Evolutionary conservation across 2,329 filamentous ascomycete species (phyloP), one percentile per base, ranked within the genome.

Genomic region (Proliferodiscus dingleyae): DNA sequence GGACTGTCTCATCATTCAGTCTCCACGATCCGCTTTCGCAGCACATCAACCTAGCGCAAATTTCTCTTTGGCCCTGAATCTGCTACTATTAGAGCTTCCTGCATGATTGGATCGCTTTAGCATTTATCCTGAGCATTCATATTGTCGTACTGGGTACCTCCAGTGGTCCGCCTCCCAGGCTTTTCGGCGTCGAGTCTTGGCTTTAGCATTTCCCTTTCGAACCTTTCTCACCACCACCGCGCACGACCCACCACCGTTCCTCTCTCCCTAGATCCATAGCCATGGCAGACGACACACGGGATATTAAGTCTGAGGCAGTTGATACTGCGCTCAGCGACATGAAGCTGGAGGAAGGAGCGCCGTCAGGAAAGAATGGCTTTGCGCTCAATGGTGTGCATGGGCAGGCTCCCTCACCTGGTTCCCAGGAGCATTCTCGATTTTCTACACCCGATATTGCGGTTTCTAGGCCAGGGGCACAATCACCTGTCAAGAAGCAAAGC

Each of bases 261-360:
- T 30, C 34, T 13, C 19, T 41, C 23, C 16, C 23, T 19, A 44
- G 38, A 8, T 40, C 37, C 28, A 46, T 39, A 38, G 42, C 38
- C 50, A 65, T 64, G 62, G 59, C 58, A 43, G 59, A 60, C 13
- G 56, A 62, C 37, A 56, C 48, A 32, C 45, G 50, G 37, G 54
- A 57, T 29, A 45, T 48, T 10, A 58, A 58, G 45, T 40, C 56
- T 21, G 60, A 58, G 41, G 54, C 52, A 19, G 60, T 64, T 22
- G 59, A 64, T 43, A 45, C 54, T 37, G 61, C 59, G 33, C 54
- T 64, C 13, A 47, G 54, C 32, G 60, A 58, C n/a, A 63, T 65
- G 61, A 64, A 61, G 51, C 45, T 64, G 9, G 59, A 62, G 43
- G 56, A 57, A 49, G 54, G 46, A 13, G 45, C n/a, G 7, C 46